Percentiles rank a stretch among this genome's conserved stretches.
Conservation (phyloP, 768 basidiomycete species). For the Podaxis sp. region DNA sequence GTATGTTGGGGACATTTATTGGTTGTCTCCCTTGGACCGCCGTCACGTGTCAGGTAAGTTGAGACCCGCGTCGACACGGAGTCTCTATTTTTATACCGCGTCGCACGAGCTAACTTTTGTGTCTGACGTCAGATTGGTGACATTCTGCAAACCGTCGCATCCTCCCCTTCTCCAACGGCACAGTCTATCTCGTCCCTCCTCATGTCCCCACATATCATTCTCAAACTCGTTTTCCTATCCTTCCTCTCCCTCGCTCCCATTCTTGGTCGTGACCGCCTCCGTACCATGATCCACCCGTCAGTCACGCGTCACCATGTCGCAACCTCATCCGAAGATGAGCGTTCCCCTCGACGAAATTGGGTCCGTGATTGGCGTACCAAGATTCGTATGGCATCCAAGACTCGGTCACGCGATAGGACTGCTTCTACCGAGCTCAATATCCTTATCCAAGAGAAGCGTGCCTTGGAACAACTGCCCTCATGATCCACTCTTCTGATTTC, state of each 20-base stretch:
- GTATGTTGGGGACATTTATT: slow-evolving; percentile 80
- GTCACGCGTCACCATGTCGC: slow-evolving; percentile 10
- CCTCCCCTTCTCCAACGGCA: slow-evolving; percentile 64
- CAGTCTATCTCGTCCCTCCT: slow-evolving; percentile 86
- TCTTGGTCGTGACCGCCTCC: slow-evolving; percentile 67
- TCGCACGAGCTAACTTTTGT: slow-evolving; percentile 11
- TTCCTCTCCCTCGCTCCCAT: slow-evolving; percentile 87
- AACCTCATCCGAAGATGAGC: slow-evolving; percentile 24
- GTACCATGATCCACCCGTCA: slow-evolving; percentile 48
- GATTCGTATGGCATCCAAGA: slow-evolving; percentile 54
- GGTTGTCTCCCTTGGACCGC: slow-evolving; percentile 88
- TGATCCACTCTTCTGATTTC: slow-evolving; percentile 22
- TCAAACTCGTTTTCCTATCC: slow-evolving; percentile 82
- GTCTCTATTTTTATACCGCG: slow-evolving; percentile 18
- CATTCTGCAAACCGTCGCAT: slow-evolving; percentile 81
- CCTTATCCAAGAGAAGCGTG: slow-evolving; percentile 58
- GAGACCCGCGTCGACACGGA: slow-evolving; percentile 21
- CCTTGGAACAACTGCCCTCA: slow-evolving; percentile 39
- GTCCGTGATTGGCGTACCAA: slow-evolving; percentile 68
- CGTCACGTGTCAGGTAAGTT: slow-evolving; percentile 80
- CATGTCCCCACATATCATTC: slow-evolving; percentile 76
- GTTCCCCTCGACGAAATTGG: slow-evolving; percentile 53
- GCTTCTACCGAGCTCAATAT: slow-evolving; percentile 47
- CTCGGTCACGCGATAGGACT: slow-evolving; percentile 45
- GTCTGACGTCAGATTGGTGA: slow-evolving; percentile 68